Percentiles rank a stretch among this genome's conserved stretches.
Evolutionary conservation across 2,329 filamentous ascomycete species (phyloP).

Genomic region (Eutypella sp.): DNA sequence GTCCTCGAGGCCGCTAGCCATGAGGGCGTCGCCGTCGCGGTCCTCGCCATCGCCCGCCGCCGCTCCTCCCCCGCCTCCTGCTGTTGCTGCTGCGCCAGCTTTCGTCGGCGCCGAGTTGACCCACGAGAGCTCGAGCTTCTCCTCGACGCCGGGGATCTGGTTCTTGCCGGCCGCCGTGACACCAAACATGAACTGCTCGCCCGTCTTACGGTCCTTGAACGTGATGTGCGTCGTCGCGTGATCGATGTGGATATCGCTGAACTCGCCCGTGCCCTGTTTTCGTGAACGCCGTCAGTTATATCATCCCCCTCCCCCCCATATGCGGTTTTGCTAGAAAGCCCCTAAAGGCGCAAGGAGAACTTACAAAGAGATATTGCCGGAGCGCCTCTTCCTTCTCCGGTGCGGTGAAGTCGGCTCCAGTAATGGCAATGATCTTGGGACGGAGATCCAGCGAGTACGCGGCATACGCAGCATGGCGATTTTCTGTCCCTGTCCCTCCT

Average conservation of each 20-base stretch:
- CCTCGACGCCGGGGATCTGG: constrained; percentile 56
- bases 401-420: constrained; percentile 58
- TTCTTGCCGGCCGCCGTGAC: constrained; percentile 34
- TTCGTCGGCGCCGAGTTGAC: constrained; percentile 28
- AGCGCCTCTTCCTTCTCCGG: constrained; percentile 63
- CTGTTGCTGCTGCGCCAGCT: too few relatives aligned
- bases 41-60: too few relatives aligned
- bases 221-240: constrained; percentile 48
- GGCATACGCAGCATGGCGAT: constrained; percentile 46
- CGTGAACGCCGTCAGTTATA: too few relatives aligned
- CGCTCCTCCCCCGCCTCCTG: too few relatives aligned
- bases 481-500: constrained; percentile 29
- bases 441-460: constrained; percentile 71
- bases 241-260: constrained; percentile 50
- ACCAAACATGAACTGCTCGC: constrained; percentile 64
- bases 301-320: too few relatives aligned
- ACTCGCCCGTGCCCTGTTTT: constrained; percentile 55
- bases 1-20: constrained; percentile 16
- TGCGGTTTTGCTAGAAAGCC: constrained; percentile 1
- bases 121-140: constrained; percentile 64
- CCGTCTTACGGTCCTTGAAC: constrained; percentile 65
- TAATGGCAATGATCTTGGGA: constrained; percentile 61
- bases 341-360: constrained; percentile 22
- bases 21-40: constrained; percentile 14
- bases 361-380: constrained; percentile 65